Evolutionary conservation across 768 basidiomycete species (phyloP), one percentile per base, ranked within the genome.

Genomic region (Fibroporia radiculosa): DNA sequence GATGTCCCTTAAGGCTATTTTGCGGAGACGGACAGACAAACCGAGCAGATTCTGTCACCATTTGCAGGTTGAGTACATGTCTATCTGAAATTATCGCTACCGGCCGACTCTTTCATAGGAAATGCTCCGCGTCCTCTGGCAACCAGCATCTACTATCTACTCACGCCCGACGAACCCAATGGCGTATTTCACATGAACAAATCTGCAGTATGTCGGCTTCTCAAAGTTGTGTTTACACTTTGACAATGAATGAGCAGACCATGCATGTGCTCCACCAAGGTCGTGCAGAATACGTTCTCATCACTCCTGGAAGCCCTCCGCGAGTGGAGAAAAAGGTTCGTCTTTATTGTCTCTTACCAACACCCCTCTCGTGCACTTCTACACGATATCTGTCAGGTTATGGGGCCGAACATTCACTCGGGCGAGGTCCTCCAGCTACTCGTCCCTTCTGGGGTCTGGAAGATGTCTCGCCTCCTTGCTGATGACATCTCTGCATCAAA

Each of bases 361-460:
- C 16, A 44, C 18, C 34, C 18, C 25, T 16, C 23, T 12, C 23
- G 20, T 34, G n/a, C 38, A 6, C 23, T 16, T 25, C 23, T 8
- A 24, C 37, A 20, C 8, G 5, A 19, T 35, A 3, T 35, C 14
- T 32, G 7, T 7, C 20, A 59, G 58, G 25, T 56, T 20, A 68
- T 78, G 52, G 75, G 74, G 8, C 46, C 65, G 1, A 62, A 77
- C 57, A 48, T 54, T 8, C 57, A 56, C 0, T 62, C 60, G 0
- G 71, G 73, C 2, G 77, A 78, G 56, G 59, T 63, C 1, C 65
- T 70, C 4, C 68, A 72, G 58, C 63, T 78, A 11, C 58, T 76
- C 28, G 72, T 79, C 23, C 75, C 76, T 31, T 72, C 71, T 0
- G 66, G 67, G 4, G 61, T 66, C 10, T 78, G 74, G 70, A 84